Evolutionary conservation across 176 grass and related monocot species (phyloP).

Genomic region (Leersia perrieri): DNA sequence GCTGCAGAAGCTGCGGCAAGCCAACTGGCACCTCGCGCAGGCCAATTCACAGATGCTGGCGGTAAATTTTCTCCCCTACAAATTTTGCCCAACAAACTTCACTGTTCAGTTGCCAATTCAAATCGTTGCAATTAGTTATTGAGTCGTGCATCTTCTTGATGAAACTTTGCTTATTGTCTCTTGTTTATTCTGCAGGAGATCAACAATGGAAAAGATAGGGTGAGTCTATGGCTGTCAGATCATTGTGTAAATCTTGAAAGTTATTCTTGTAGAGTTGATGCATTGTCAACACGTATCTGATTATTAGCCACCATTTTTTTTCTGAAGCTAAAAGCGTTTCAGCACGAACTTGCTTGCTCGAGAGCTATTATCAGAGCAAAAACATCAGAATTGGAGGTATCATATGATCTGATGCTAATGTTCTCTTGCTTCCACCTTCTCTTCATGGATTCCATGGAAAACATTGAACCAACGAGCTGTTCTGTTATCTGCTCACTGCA

Average conservation of each 20-base stretch:
- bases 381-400: slow-evolving; percentile 55
- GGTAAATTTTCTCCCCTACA: slow-evolving; percentile 21
- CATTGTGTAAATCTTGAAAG: not conserved
- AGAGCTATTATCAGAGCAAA: slow-evolving; percentile 45
- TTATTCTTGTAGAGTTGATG: not conserved
- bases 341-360: slow-evolving; percentile 53
- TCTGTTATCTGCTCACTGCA: not conserved
- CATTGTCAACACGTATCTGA: not conserved
- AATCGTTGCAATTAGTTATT: not conserved
- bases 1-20: slow-evolving; percentile 44
- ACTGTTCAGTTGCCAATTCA: not conserved
- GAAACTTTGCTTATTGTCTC: not conserved
- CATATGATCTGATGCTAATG: not conserved
- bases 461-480: not conserved
- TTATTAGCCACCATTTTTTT: not conserved
- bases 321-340: slow-evolving; percentile 48
- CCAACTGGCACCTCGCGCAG: slow-evolving; percentile 56
- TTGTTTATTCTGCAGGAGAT: slow-evolving; percentile 43
- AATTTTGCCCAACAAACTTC: not conserved
- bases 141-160: not conserved
- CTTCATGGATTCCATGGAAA: not conserved
- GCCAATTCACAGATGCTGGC: slow-evolving; percentile 40
- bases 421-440: not conserved
- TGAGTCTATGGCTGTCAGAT: slow-evolving; percentile 24
- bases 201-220: slow-evolving; percentile 48